These are phyloP conservation scores for Sungouiozyma intestinalis DNA, from an alignment of 805 yeast genomes.

Conservation along the genomic window DNA sequence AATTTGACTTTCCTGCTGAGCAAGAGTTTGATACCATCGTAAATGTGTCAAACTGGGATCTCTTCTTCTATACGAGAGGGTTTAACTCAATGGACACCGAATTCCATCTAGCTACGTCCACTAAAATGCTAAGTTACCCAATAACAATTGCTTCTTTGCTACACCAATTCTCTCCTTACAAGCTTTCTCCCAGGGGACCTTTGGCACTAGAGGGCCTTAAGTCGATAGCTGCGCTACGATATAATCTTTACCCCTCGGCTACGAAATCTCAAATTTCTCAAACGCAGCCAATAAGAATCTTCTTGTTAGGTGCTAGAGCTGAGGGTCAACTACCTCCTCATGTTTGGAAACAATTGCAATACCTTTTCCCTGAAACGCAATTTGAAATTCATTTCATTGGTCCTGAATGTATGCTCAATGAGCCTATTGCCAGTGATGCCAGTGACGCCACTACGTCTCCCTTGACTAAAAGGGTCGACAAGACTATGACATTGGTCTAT, in stretches of 20 bases:
- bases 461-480: slow-evolving; percentile 64
- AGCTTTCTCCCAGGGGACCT: slow-evolving; percentile 74
- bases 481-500: slow-evolving; percentile 63
- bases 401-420: slow-evolving; percentile 78
- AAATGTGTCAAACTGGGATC: slow-evolving; percentile 83
- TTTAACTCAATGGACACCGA: slow-evolving; percentile 96
- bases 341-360: slow-evolving; percentile 90
- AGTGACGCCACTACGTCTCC: slow-evolving; percentile 40
- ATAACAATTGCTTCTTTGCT: slow-evolving; percentile 75
- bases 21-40: slow-evolving; percentile 69
- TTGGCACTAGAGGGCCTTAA: slow-evolving; percentile 86
- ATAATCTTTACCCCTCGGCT: slow-evolving; percentile 66
- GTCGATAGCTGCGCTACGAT: slow-evolving; percentile 85
- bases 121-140: slow-evolving; percentile 91
- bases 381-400: slow-evolving; percentile 91
- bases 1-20: slow-evolving; percentile 82
- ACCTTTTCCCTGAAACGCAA: slow-evolving; percentile 68
- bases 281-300: slow-evolving; percentile 84
- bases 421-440: slow-evolving; percentile 50
- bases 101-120: slow-evolving; percentile 89
- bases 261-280: slow-evolving; percentile 34
- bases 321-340: slow-evolving; percentile 92
- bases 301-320: slow-evolving; percentile 84
- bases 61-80: slow-evolving; percentile 84
- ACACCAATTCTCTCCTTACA: slow-evolving; percentile 80